Evolutionary conservation across 2,329 filamentous ascomycete species (phyloP).

Genomic region (Penicillium griseofulvum): DNA sequence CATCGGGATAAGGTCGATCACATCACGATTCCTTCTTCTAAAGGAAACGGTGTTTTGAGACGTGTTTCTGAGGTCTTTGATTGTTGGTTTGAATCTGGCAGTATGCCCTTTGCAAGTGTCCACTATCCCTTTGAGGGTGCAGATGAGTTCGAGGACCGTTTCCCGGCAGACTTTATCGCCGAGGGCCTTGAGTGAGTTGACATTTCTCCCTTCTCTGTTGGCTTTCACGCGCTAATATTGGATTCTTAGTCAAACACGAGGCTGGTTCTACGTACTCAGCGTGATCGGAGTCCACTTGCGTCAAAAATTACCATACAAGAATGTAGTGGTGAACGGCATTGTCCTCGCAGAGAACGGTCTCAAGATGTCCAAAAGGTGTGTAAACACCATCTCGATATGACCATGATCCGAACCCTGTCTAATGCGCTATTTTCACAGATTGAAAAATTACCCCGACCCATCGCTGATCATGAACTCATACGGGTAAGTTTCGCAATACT

Average conservation of each 20-base stretch:
- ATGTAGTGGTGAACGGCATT: conserved; percentile 94
- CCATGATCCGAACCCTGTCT: neutral
- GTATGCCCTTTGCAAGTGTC: conserved; percentile 88
- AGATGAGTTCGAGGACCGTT: conserved; percentile 73
- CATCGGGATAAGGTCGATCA: conserved; percentile 91
- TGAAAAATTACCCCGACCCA: conserved; percentile 95
- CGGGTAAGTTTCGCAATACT: conserved; percentile 35
- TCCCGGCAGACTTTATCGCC: conserved; percentile 91
- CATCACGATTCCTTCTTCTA: conserved; percentile 88
- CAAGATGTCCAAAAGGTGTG: conserved; percentile 90
- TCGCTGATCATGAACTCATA: conserved; percentile 78
- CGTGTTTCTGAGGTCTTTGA: conserved; percentile 89
- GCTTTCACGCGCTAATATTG: neutral
- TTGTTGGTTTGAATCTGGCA: conserved; percentile 95
- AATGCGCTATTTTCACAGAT: conserved; percentile 38
- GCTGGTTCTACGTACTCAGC: conserved; percentile 94
- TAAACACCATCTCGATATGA: neutral
- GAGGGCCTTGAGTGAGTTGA: conserved; percentile 56
- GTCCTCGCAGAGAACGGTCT: conserved; percentile 92
- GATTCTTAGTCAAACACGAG: conserved; percentile 74
- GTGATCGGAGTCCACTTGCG: conserved; percentile 88
- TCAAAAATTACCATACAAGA: conserved; percentile 81
- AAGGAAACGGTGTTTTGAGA: conserved; percentile 77
- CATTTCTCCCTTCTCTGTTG: neutral
- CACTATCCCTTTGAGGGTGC: conserved; percentile 92